Evolutionary conservation across 768 basidiomycete genomes (phyloP), one percentile per base, ranked within the genome.

Genomic region (Mycena vitilis): DNA sequence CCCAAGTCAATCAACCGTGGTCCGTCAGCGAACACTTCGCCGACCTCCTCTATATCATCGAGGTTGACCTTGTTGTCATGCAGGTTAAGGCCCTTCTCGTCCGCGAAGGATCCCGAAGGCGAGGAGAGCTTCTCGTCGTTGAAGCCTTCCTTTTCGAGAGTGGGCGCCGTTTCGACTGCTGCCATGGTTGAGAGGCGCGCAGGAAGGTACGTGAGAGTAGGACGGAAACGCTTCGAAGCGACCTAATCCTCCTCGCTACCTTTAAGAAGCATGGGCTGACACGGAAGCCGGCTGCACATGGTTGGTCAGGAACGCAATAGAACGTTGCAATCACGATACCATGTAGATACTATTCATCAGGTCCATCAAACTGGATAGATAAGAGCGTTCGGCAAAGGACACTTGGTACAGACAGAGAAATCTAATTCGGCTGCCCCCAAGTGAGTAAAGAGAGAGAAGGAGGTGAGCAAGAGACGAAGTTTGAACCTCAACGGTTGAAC

Each of bases 1-100:
- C 78, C 81, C 18, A 82, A 65, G 60, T 83, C 82, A 55, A 82
- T 79, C 3, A 75, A 49, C 42, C 77, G 75, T 15, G 73, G 74
- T 7, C 73, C 77, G 20, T 77, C 75, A 8, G 72, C 71, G 65
- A 73, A 77, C 30, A 77, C 75, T 30, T 75, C 75, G 48, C 73
- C 76, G 23, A 73, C 65, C 13, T 71, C 74, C 25, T 71, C 72
- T 6, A 40, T 53, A 53, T 69, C 38, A 52, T 55, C 68, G 56
- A 70, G 52, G 52, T 73, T 38, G 51, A 68, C 56, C 57, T 65
- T 57, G 22, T 72, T 57, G 22, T 72, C 71, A 13, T n/a, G 2
- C 23, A 12, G 9, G 60, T 40, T 36, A 6, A 36, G 22, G 52
- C 58, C 65, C 48, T 71, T 71, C 65, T 71, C 70, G 44, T 71